Evolutionary conservation across 208 protist genomes (phyloP).

Genomic region (Trypanosoma congolense): DNA sequence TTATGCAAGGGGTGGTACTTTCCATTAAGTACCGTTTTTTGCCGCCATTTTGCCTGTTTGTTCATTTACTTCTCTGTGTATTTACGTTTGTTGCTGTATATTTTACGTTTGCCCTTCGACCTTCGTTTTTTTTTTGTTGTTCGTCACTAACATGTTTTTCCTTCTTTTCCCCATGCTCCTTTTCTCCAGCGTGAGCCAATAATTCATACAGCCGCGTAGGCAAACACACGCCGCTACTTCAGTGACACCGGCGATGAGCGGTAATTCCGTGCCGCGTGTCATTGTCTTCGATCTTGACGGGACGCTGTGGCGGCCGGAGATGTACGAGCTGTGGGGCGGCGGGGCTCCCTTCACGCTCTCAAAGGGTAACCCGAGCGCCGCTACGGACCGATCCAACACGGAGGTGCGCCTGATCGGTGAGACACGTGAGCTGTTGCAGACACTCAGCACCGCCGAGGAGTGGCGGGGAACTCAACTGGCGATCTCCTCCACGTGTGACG

Average conservation of each 20-base stretch:
- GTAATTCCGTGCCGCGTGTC: conserved; percentile 44
- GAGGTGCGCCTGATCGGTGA: conserved; percentile 78
- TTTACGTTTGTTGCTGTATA: conserved; percentile 6
- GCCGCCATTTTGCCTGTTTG: background rate
- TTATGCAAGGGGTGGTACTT: background rate
- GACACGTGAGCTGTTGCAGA: conserved; percentile 57
- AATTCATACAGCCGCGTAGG: too few species aligned
- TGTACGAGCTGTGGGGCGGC: conserved; percentile 82
- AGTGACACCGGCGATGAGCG: too few species aligned
- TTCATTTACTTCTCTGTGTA: conserved; percentile 4
- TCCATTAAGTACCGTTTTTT: too few species aligned
- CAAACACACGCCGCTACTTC: too few species aligned
- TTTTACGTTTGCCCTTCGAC: too few species aligned
- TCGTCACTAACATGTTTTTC: too few species aligned
- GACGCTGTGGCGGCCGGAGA: conserved; percentile 86
- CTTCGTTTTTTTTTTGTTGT: too few species aligned
- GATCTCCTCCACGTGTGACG: conserved; percentile 82
- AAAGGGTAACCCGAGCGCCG: conserved; percentile 29
- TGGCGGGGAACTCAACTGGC: conserved; percentile 61
- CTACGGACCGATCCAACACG: conserved; percentile 52
- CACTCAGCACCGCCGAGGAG: conserved; percentile 36
- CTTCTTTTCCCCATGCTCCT: too few species aligned
- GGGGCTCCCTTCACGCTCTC: conserved; percentile 69
- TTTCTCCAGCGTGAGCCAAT: too few species aligned
- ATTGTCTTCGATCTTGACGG: conserved; percentile 91